A percentile compares a stretch with the other conserved stretches of the same genome.
Conservation (phyloP, 352 stramenopile genomes). For the Paralagenidium karlingii region DNA sequence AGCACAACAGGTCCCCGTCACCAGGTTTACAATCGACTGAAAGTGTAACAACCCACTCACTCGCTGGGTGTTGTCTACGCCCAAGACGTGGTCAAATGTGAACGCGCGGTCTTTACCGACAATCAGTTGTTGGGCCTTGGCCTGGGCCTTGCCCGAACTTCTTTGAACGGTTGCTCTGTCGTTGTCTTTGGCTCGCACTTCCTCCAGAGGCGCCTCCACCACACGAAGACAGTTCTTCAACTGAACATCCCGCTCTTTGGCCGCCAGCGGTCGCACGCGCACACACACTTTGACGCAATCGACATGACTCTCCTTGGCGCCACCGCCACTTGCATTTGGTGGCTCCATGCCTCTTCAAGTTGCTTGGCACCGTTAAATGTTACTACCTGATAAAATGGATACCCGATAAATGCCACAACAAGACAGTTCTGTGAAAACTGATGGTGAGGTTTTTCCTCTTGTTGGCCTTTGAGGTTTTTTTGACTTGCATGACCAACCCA, state of each 20-base stretch:
- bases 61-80: constrained; percentile 49
- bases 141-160: no score
- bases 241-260: constrained; percentile 49
- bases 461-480: no score
- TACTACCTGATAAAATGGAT: no score
- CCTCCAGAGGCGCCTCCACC: constrained; percentile 32
- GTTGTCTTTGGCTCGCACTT: constrained; percentile 16
- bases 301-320: no score
- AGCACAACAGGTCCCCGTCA: background rate
- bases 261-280: constrained; percentile 48
- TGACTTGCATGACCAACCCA: no score
- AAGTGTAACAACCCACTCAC: constrained; percentile 9
- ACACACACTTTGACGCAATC: constrained; percentile 69
- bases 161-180: background rate
- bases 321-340: no score
- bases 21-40: background rate
- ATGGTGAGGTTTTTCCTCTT: no score
- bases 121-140: constrained; percentile 62
- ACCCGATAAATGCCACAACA: no score
- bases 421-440: no score
- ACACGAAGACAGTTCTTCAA: constrained; percentile 75
- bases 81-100: constrained; percentile 85
- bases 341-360: no score
- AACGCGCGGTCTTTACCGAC: constrained; percentile 79
- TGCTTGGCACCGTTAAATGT: no score